A percentile compares a stretch with the other conserved stretches of the same genome.
Evolutionary conservation across 2,329 filamentous ascomycete species (phyloP).

Genomic region (Pseudomassariella vexata): DNA sequence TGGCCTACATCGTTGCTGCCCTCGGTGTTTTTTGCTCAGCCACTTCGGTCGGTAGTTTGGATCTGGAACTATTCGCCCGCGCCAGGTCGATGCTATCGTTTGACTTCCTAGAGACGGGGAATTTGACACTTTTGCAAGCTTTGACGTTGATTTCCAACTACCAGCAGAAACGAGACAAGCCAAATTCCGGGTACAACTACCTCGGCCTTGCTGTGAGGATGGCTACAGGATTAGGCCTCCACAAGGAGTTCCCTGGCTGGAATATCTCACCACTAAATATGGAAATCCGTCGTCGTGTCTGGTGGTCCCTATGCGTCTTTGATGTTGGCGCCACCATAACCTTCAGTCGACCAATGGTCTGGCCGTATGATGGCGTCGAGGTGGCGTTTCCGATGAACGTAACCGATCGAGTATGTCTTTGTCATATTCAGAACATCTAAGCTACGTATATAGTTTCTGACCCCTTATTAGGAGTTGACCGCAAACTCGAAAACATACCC

Average conservation of each 20-base stretch:
- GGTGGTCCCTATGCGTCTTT: constrained; percentile 35
- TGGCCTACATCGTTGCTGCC: constrained; percentile 11
- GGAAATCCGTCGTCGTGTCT: constrained; percentile 29
- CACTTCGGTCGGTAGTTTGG: constrained; percentile 2
- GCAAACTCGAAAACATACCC: constrained; percentile 27
- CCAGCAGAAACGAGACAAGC: constrained; percentile 40
- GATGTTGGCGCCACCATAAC: constrained; percentile 39
- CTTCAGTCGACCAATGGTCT: constrained; percentile 18
- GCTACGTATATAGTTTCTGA: constrained; percentile 2
- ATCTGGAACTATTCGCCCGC: constrained; percentile 8
- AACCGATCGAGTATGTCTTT: constrained; percentile 14
- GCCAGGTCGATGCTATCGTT: constrained; percentile 9
- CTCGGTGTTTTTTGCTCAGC: constrained; percentile 10
- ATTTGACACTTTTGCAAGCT: constrained; percentile 25
- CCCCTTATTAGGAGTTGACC: constrained; percentile 18
- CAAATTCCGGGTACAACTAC: constrained; percentile 45
- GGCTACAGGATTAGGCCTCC: constrained; percentile 41
- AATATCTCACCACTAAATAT: constrained; percentile 16
- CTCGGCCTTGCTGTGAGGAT: constrained; percentile 42
- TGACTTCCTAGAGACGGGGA: constrained; percentile 22
- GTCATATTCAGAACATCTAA: background rate
- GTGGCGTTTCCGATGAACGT: constrained; percentile 17
- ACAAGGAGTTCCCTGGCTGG: constrained; percentile 33
- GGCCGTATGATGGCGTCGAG: constrained; percentile 17
- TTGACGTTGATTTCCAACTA: constrained; percentile 25